Evolutionary conservation across 2,329 filamentous ascomycete species (phyloP).

Genomic region (Arthrocladium fulminans): DNA sequence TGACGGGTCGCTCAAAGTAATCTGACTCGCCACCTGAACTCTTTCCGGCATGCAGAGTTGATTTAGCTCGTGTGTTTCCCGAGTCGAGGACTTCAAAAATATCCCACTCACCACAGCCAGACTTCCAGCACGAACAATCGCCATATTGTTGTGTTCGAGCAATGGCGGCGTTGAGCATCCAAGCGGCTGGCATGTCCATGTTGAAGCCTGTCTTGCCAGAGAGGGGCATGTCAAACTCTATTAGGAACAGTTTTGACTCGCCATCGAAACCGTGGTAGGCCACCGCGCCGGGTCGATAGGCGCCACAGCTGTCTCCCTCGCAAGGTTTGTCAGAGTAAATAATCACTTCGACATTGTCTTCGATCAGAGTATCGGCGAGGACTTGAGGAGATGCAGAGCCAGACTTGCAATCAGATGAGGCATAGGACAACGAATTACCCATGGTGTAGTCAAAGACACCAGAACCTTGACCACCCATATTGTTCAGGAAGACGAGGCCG

Average conservation of each 20-base stretch:
- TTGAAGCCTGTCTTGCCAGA: constrained; percentile 43
- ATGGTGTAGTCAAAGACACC: constrained; percentile 48
- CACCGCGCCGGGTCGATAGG: constrained; percentile 40
- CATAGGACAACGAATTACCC: constrained; percentile 51
- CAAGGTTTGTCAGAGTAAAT: constrained; percentile 46
- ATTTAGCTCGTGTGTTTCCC: constrained; percentile 59
- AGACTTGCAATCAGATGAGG: constrained; percentile 38
- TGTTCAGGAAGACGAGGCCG: constrained; percentile 51
- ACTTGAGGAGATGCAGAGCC: constrained; percentile 41
- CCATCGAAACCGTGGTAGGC: constrained; percentile 61
- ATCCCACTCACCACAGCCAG: constrained; percentile 66
- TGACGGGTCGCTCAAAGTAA: constrained; percentile 60
- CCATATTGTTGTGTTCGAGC: constrained; percentile 62
- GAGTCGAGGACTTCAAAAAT: constrained; percentile 61
- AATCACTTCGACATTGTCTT: constrained; percentile 43
- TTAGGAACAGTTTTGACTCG: constrained; percentile 61
- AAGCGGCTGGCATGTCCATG: constrained; percentile 63
- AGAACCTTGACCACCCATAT: constrained; percentile 47
- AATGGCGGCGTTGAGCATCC: constrained; percentile 66
- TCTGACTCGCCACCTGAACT: constrained; percentile 59
- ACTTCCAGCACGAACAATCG: constrained; percentile 62
- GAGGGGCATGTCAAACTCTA: constrained; percentile 64
- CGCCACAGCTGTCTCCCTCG: constrained; percentile 38
- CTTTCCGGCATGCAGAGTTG: constrained; percentile 53
- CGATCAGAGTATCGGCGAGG: constrained; percentile 42